Base-by-base conservation (phyloP, 768 basidiomycete genomes). In the Hericium alpestre region DNA sequence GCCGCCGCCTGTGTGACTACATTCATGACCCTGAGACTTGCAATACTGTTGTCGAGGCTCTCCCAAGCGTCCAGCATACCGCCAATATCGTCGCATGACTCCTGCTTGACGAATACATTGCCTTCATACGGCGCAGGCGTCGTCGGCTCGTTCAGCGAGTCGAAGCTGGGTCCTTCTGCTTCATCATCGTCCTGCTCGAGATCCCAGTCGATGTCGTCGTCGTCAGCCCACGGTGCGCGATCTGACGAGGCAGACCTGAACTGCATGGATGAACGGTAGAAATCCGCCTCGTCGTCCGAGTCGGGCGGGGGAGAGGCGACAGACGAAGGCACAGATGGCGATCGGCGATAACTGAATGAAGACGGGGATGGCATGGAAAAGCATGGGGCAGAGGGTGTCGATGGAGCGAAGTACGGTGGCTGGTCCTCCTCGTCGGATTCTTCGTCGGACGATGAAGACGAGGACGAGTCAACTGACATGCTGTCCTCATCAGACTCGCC, bases 31-130 rank as follows among this genome's bases (percentile, higher is more conserved):
- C 73, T 74, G 23, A 58, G 12, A 27, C 60, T 58, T 3, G 63
- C 56, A 11, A 74, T 65, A 23, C 74, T 76, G 2, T 72, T 53
- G 63, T 84, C 82, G 58, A 82, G 74, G 61, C 79, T 77, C 53
- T 87, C 86, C 86, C 86, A 89, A 16, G 79, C 80, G 56, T 86
- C 83, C 47, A 87, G 67, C 70, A 85, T 77, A 12, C 79, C 79
- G 61, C 82, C 78, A 4, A 86, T 48, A 27, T 18, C 77, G 61
- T 87, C 84, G 18, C 71, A 72, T 1, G 78, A 76, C 60, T 87
- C 84, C 59, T 79, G 76, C 67, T 86, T 84, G 59, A 86, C 67
- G 9, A 63, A 51, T n/a, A 69, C 63, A 20, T 68, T 55, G 59
- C 75, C 83, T 58, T 78, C 76, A 59, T 83, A 67, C 15, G 60